Evolutionary conservation across 495 filamentous ascomycete species (phyloP), one percentile per base, ranked within the genome.

Genomic region (Daldinia bambusicola): DNA sequence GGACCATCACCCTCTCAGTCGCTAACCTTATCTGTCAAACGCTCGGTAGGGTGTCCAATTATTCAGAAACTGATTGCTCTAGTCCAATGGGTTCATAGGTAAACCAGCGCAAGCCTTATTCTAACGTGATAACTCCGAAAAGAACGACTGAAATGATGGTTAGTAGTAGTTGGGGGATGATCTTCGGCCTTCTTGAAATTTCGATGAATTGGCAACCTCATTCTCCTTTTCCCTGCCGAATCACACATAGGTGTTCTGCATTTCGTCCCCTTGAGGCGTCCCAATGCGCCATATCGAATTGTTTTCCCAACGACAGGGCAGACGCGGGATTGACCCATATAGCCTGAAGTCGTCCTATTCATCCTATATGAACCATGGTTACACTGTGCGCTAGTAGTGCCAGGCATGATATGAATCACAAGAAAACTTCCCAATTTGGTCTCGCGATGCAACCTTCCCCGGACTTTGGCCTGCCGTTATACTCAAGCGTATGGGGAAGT

Each of bases 331-430:
- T 18, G 67, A 40, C 69, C 69, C 50, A 60, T 67, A 71, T 67
- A 72, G 69, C 63, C 69, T 72, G 60, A 67, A 67, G 64, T 22
- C n/a, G 55, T 64, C 58, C 41, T 55, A 67, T 67, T 67, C 56
- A 72, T 43, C n/a, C 3, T 64, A 64, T 53, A 64, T 72, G 48
- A 67, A 10, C 43, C 50, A 67, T 64, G 69, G 67, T 59, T 55
- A 67, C 63, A 72, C 64, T 55, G 48, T 60, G 58, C 69, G 53
- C 68, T 43, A 66, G 53, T 61, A 66, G 14, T 22, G 38, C 69
- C 59, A 63, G 60, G 7, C 1, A n/a, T 30, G n/a, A 13, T 40
- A 52, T 51, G 30, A 59, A 48, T 37, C 37, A 50, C 69, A 72
- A 38, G 69, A 30, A 32, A 32, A 36, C 20, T 57, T 64, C 55